Conservation (phyloP, 2,329 filamentous ascomycete species). For the Verticillium longisporum region DNA sequence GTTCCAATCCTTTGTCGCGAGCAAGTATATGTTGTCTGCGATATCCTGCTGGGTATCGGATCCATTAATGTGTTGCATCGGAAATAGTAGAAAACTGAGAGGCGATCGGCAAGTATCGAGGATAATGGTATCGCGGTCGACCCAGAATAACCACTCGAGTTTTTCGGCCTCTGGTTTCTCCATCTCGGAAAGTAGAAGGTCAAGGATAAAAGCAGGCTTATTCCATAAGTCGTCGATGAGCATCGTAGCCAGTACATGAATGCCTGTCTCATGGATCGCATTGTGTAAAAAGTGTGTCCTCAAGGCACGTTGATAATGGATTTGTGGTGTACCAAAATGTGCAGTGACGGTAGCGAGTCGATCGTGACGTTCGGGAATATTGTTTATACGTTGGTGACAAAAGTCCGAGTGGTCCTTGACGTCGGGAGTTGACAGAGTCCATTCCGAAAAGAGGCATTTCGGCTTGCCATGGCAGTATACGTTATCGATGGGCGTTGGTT, state of each 20-base stretch:
- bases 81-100: conserved; percentile 6
- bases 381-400: too few relatives aligned
- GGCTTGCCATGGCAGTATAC: too few relatives aligned
- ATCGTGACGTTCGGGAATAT: too few relatives aligned
- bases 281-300: conserved; percentile 26
- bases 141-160: conserved; percentile 13
- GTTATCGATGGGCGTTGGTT: too few relatives aligned
- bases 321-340: conserved; percentile 2
- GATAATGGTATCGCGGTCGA: conserved; percentile 14
- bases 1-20: conserved; percentile 10
- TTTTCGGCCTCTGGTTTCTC: conserved; percentile 7
- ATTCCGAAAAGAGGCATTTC: too few relatives aligned
- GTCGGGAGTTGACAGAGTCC: too few relatives aligned
- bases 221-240: conserved; percentile 25
- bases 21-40: neutral
- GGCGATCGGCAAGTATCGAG: conserved; percentile 11
- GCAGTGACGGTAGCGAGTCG: conserved; percentile 7
- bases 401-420: too few relatives aligned
- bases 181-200: conserved; percentile 16
- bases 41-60: too few relatives aligned
- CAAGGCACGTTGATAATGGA: conserved; percentile 17
- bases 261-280: conserved; percentile 20
- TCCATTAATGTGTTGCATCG: too few relatives aligned
- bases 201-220: conserved; percentile 29
- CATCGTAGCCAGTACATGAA: conserved; percentile 21